A percentile compares a stretch with the other conserved stretches of the same genome.
Evolutionary conservation across 352 stramenopile species (phyloP).

Genomic region (Globisporangium acanthophoron): DNA sequence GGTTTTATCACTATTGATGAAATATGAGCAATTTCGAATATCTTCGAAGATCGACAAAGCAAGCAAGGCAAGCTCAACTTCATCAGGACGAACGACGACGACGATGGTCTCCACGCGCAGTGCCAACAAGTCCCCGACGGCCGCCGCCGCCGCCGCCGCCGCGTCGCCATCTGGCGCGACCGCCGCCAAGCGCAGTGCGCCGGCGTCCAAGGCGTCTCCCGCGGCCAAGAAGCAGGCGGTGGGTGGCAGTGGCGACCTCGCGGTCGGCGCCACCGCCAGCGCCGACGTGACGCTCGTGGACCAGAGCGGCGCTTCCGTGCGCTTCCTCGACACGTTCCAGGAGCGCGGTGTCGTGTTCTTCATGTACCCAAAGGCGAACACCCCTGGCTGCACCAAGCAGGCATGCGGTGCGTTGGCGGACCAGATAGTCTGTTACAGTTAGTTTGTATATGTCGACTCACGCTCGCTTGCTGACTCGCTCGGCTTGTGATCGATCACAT

Average conservation of each 20-base stretch:
- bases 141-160: neutral
- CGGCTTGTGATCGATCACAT: neutral
- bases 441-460: neutral
- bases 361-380: constrained; percentile 87
- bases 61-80: too few relatives aligned
- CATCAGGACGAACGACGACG: too few relatives aligned
- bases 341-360: constrained; percentile 83
- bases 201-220: constrained; percentile 20
- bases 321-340: constrained; percentile 64
- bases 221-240: constrained; percentile 41
- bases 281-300: constrained; percentile 70
- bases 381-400: constrained; percentile 84
- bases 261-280: constrained; percentile 38
- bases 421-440: neutral
- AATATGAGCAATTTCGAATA: too few relatives aligned
- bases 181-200: constrained; percentile 40
- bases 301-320: constrained; percentile 57
- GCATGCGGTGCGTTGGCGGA: constrained; percentile 55
- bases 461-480: neutral
- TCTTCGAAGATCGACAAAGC: too few relatives aligned
- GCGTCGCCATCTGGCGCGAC: constrained; percentile 7
- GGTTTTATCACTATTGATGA: too few relatives aligned
- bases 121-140: constrained; percentile 16
- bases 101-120: constrained; percentile 58
- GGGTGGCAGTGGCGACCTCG: constrained; percentile 11